A percentile compares a stretch with the other conserved stretches of the same genome.
Conservation (phyloP, 2,329 filamentous ascomycete species). For the Arthrinium puccinioides region DNA sequence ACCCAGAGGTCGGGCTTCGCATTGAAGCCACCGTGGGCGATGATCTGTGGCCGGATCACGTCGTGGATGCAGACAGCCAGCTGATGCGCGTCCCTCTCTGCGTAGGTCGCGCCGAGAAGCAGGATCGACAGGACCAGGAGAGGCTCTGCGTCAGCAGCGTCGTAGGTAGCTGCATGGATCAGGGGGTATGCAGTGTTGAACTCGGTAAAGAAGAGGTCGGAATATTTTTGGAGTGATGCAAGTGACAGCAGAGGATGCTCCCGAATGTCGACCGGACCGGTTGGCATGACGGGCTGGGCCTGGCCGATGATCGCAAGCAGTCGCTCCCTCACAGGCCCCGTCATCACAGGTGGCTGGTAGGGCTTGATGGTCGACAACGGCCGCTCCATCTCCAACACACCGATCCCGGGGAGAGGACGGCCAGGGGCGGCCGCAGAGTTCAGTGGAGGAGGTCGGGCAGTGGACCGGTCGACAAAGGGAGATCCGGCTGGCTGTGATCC, state of each 20-base stretch:
- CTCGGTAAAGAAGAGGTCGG: constrained; percentile 51
- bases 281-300: constrained; percentile 38
- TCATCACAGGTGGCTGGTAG: constrained; percentile 33
- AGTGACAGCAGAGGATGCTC: constrained; percentile 45
- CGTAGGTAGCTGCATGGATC: constrained; percentile 51
- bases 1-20: constrained; percentile 54
- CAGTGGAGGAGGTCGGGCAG: no score
- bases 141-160: constrained; percentile 39
- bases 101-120: constrained; percentile 55
- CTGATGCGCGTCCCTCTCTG: constrained; percentile 49
- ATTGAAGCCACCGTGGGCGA: constrained; percentile 48
- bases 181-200: constrained; percentile 56
- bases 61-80: constrained; percentile 57
- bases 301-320: constrained; percentile 44
- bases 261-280: constrained; percentile 35
- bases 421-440: no score
- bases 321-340: constrained; percentile 27
- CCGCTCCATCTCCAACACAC: constrained; percentile 20
- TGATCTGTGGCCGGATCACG: constrained; percentile 50
- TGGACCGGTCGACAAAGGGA: no score
- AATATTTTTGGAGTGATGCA: constrained; percentile 44
- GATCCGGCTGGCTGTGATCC: no score
- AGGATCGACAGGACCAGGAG: constrained; percentile 47
- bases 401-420: no score
- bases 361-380: constrained; percentile 20